A percentile compares a stretch with the other conserved stretches of the same genome.
These are phyloP conservation scores for Aspergillus pseudoviridinutans DNA, from an alignment of 2,329 filamentous ascomycete genomes.

Conservation along the genomic window DNA sequence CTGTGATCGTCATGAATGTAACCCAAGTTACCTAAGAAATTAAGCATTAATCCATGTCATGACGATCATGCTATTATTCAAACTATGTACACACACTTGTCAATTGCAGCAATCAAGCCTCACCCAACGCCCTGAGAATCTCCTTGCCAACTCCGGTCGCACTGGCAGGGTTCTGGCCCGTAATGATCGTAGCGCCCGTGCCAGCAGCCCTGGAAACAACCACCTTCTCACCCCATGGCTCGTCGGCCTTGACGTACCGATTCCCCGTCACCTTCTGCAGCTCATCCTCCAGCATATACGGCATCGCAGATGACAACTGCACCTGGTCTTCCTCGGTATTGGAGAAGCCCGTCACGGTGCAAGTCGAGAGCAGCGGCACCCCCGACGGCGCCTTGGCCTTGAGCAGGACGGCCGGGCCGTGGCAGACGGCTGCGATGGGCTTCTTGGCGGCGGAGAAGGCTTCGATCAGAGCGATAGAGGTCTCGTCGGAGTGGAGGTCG, in stretches of 20 bases:
- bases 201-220: constrained; percentile 29
- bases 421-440: constrained; percentile 49
- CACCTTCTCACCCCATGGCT: constrained; percentile 45
- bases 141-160: constrained; percentile 42
- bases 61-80: background rate
- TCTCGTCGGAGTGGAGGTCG: constrained; percentile 43
- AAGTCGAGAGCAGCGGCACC: constrained; percentile 36
- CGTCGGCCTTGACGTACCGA: constrained; percentile 41
- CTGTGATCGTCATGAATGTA: background rate
- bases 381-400: constrained; percentile 43
- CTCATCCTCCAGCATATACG: constrained; percentile 44
- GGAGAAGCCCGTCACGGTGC: constrained; percentile 45
- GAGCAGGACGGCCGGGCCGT: constrained; percentile 44
- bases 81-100: background rate
- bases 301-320: constrained; percentile 36
- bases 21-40: background rate
- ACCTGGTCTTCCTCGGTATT: constrained; percentile 45
- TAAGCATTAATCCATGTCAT: background rate
- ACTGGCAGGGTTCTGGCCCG: constrained; percentile 47
- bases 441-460: constrained; percentile 48
- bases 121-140: constrained; percentile 32
- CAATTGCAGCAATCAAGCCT: background rate
- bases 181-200: constrained; percentile 37
- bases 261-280: constrained; percentile 38
- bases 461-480: constrained; percentile 43